Evolutionary conservation across 139 green algal genomes (phyloP).

Genomic region (Chloropicon primus): DNA sequence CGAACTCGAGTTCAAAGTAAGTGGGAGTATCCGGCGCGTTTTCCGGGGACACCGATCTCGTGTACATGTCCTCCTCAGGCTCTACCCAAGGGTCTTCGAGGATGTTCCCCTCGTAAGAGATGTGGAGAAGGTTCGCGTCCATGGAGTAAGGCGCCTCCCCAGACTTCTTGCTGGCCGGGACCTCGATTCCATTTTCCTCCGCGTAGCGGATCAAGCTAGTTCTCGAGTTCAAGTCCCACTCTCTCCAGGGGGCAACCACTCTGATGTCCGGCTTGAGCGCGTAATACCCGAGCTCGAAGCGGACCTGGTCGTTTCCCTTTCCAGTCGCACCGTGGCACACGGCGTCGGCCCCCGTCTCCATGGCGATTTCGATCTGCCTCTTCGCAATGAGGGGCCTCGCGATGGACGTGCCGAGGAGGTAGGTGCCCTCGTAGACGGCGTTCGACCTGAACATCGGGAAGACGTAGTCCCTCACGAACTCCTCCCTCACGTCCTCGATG

Average conservation of each 20-base stretch:
- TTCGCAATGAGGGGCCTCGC: constrained; percentile 96
- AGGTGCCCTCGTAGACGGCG: constrained; percentile 91
- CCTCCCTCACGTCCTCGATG: constrained; percentile 94
- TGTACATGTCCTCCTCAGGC: constrained; percentile 66
- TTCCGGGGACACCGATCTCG: constrained; percentile 72
- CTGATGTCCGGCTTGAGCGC: constrained; percentile 96
- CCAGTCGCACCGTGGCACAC: constrained; percentile 96
- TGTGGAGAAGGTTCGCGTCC: constrained; percentile 96
- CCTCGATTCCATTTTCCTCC: constrained; percentile 46
- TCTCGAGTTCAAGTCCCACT: constrained; percentile 91
- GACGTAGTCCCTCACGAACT: constrained; percentile 96
- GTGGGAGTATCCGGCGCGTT: constrained; percentile 77
- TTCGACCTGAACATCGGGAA: constrained; percentile 98
- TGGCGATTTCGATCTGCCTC: constrained; percentile 11
- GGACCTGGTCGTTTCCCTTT: constrained; percentile 97
- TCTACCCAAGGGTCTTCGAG: constrained; percentile 85
- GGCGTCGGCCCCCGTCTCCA: constrained; percentile 75
- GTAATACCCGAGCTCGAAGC: constrained; percentile 78
- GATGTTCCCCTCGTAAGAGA: constrained; percentile 69
- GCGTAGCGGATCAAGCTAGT: constrained; percentile 78
- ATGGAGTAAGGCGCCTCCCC: constrained; percentile 85
- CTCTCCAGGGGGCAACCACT: constrained; percentile 96
- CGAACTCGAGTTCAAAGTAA: constrained; percentile 89
- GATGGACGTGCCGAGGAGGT: constrained; percentile 97
- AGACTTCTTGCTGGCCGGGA: constrained; percentile 60